These are phyloP conservation scores for Tetrapisispora taiwanensis DNA, from an alignment of 805 yeast species.

Conservation along the genomic window DNA sequence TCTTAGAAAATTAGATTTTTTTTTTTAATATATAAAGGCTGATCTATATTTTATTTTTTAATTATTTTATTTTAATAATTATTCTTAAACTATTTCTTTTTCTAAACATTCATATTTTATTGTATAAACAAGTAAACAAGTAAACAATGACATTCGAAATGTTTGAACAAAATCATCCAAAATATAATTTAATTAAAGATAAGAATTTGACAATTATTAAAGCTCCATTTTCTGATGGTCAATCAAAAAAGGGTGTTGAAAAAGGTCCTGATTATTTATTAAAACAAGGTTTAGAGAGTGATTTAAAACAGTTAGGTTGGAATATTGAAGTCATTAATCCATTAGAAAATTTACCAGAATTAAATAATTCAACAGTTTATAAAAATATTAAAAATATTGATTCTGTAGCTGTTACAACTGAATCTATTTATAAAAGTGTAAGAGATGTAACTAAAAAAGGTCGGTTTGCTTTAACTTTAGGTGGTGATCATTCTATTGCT, in stretches of 20 bases:
- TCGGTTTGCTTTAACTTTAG: slow-evolving; percentile 56
- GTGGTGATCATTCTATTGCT: slow-evolving; percentile 96
- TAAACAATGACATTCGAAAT: neutral
- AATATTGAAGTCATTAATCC: slow-evolving; percentile 43
- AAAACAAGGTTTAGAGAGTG: slow-evolving; percentile 56
- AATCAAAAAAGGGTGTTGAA: slow-evolving; percentile 88
- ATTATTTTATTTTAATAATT: no score
- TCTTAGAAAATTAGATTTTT: no score
- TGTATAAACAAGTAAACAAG: no score
- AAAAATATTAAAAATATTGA: slow-evolving; percentile 41
- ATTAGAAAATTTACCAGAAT: slow-evolving; percentile 25
- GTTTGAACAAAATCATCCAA: neutral
- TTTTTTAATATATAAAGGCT: no score
- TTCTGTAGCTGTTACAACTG: slow-evolving; percentile 65
- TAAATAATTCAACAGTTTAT: neutral
- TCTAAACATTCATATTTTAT: neutral
- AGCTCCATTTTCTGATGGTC: slow-evolving; percentile 96
- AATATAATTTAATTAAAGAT: slow-evolving; percentile 41
- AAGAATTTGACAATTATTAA: slow-evolving; percentile 54
- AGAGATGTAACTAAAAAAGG: slow-evolving; percentile 37
- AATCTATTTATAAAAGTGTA: slow-evolving; percentile 53
- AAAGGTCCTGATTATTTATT: slow-evolving; percentile 79
- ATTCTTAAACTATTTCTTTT: no score
- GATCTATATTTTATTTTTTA: no score
- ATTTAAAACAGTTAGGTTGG: slow-evolving; percentile 69